Conservation (phyloP, 192 early-diverging fungal species). For the Powellomyces hirtus region DNA sequence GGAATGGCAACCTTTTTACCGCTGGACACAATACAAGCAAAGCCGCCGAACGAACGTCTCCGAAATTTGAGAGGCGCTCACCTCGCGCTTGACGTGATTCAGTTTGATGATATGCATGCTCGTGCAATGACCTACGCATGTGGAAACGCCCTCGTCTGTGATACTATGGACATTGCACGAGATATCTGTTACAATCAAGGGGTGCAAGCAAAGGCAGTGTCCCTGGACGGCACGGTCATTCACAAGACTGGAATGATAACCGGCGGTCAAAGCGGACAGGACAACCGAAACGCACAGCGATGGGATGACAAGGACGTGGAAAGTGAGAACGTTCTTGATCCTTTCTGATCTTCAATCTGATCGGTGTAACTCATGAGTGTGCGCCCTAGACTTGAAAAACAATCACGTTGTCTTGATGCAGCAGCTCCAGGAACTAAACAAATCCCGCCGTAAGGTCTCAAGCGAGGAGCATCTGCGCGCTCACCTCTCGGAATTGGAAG, state of each 20-base stretch:
- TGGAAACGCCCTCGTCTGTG: conserved; percentile 89
- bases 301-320: conserved; percentile 93
- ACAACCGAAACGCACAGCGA: conserved; percentile 50
- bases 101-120: conserved; percentile 73
- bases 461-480: conserved; percentile 35
- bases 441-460: conserved; percentile 54
- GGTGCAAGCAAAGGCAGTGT: conserved; percentile 84
- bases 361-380: not conserved
- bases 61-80: conserved; percentile 81
- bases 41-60: conserved; percentile 76
- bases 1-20: conserved; percentile 95
- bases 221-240: conserved; percentile 90
- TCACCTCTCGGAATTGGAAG: conserved; percentile 30
- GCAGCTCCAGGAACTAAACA: conserved; percentile 71
- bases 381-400: conserved; percentile 46
- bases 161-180: conserved; percentile 79
- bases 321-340: conserved; percentile 33
- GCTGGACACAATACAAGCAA: conserved; percentile 73
- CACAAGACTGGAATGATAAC: conserved; percentile 97
- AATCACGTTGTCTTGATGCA: conserved; percentile 66
- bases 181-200: conserved; percentile 86
- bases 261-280: conserved; percentile 51
- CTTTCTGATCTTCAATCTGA: conserved; percentile 1
- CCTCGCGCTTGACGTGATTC: conserved; percentile 90
- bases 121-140: conserved; percentile 86